phyloP scores from a whole-genome alignment of 352 stramenopile genomes.

The Pythium folliculosum region DNA sequence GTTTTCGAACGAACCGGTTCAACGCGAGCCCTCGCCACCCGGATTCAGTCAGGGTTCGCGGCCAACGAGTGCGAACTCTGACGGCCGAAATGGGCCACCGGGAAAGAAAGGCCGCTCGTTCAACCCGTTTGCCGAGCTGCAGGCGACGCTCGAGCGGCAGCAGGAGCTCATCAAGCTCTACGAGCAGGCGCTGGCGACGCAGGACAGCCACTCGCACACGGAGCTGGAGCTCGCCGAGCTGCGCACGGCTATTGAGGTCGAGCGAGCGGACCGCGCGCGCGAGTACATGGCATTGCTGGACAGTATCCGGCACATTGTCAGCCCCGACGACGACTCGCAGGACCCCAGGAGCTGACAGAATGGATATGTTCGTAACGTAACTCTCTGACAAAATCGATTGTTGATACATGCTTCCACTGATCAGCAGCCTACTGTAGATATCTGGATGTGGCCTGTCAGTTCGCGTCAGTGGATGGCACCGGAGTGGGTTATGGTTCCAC shows the following conservation, averaged over 20 bases:
- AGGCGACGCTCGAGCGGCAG: constrained; percentile 17
- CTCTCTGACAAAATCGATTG: too few species aligned
- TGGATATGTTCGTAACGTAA: too few species aligned
- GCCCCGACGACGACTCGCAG: background rate
- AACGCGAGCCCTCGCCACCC: background rate
- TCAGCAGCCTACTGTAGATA: too few species aligned
- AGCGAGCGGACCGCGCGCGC: constrained; percentile 7
- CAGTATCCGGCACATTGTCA: constrained; percentile 7
- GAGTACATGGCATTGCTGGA: constrained; percentile 15
- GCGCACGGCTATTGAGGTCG: constrained; percentile 9
- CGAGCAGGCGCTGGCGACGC: constrained; percentile 11
- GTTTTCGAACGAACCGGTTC: background rate
- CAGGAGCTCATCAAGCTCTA: constrained; percentile 18
- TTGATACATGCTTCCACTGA: too few species aligned
- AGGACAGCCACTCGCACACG: constrained; percentile 11
- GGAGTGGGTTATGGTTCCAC: too few species aligned
- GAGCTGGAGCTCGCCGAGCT: constrained; percentile 21
- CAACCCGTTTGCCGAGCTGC: constrained; percentile 17
- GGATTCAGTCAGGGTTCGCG: background rate
- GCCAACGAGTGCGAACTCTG: background rate
- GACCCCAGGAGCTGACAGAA: too few species aligned
- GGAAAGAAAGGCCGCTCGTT: background rate
- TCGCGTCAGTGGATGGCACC: too few species aligned
- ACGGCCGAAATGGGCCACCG: background rate
- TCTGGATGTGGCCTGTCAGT: too few species aligned